Conservation (phyloP, 2,329 filamentous ascomycete genomes). For the Mariannaea sp. region DNA sequence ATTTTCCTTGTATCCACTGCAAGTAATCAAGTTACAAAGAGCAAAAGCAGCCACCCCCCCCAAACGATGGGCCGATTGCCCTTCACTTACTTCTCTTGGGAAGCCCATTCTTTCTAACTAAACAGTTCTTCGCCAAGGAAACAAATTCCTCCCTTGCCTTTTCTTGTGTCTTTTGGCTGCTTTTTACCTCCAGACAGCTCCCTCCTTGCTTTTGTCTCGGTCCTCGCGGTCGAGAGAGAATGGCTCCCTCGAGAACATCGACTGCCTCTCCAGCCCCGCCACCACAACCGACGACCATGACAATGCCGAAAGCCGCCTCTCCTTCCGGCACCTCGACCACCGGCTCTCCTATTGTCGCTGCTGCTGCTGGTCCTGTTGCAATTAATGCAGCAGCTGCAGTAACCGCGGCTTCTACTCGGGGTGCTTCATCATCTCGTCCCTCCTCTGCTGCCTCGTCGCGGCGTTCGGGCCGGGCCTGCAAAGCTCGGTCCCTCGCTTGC, state of each 20-base stretch:
- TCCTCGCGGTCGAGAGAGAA: background rate
- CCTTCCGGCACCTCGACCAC: background rate
- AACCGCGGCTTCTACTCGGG: too few relatives aligned
- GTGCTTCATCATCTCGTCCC: too few relatives aligned
- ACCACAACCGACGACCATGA: background rate
- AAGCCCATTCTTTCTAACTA: too few relatives aligned
- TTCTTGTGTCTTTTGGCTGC: background rate
- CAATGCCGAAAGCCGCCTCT: slow-evolving; percentile 5
- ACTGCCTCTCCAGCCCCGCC: background rate
- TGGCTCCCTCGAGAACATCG: background rate
- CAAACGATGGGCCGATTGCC: too few relatives aligned
- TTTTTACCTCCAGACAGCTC: background rate
- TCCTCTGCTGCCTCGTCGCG: slow-evolving; percentile 24
- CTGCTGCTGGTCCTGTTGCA: too few relatives aligned
- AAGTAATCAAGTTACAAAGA: too few relatives aligned
- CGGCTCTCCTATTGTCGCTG: too few relatives aligned
- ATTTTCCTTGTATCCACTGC: background rate
- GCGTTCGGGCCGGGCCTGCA: slow-evolving; percentile 33
- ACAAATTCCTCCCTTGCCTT: too few relatives aligned
- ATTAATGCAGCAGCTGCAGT: too few relatives aligned
- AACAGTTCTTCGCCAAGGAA: too few relatives aligned
- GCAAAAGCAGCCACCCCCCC: too few relatives aligned
- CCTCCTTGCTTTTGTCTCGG: background rate
- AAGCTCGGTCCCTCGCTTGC: slow-evolving; percentile 36
- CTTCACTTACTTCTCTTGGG: too few relatives aligned